These are phyloP conservation scores for Daldinia sp. DNA, from an alignment of 2,329 filamentous ascomycete species.

Conservation along the genomic window DNA sequence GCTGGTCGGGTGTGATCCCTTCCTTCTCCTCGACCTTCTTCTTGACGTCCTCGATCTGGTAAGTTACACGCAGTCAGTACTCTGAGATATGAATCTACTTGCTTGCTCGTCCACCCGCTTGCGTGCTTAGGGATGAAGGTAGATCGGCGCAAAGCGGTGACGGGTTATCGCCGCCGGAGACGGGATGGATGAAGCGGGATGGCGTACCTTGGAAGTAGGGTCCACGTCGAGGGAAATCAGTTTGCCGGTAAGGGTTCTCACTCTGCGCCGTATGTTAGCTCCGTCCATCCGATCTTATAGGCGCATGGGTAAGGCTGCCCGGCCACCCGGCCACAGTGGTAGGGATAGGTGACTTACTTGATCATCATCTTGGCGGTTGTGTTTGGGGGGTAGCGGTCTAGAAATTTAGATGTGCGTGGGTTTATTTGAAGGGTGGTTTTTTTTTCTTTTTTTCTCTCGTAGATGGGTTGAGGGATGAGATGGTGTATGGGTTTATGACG, in stretches of 20 bases:
- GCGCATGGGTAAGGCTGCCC: too few species aligned
- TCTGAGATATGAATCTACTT: not conserved
- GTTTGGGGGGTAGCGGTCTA: not conserved
- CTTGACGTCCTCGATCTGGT: conserved; percentile 94
- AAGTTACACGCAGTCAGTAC: not conserved
- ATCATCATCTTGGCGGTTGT: conserved; percentile 44
- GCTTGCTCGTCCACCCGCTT: not conserved
- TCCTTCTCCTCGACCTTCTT: conserved; percentile 99
- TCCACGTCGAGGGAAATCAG: conserved; percentile 99
- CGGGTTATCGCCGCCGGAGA: not conserved
- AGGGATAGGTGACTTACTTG: conserved; percentile 40
- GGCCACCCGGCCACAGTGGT: too few species aligned
- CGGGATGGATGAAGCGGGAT: not conserved
- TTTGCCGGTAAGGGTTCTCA: conserved; percentile 96
- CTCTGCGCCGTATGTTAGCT: conserved; percentile 63
- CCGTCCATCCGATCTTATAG: not conserved
- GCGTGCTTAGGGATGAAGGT: not conserved
- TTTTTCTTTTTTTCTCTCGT: not conserved
- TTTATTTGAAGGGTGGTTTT: too few species aligned
- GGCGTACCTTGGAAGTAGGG: conserved; percentile 84
- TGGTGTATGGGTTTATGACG: not conserved
- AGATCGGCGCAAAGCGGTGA: not conserved
- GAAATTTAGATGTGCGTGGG: not conserved
- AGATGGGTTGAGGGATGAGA: not conserved
- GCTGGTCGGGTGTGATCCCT: conserved; percentile 95